A percentile compares a stretch with the other conserved stretches of the same genome.
Evolutionary conservation across 805 yeast genomes (phyloP).

Genomic region (Cyberlindnera mrakii): DNA sequence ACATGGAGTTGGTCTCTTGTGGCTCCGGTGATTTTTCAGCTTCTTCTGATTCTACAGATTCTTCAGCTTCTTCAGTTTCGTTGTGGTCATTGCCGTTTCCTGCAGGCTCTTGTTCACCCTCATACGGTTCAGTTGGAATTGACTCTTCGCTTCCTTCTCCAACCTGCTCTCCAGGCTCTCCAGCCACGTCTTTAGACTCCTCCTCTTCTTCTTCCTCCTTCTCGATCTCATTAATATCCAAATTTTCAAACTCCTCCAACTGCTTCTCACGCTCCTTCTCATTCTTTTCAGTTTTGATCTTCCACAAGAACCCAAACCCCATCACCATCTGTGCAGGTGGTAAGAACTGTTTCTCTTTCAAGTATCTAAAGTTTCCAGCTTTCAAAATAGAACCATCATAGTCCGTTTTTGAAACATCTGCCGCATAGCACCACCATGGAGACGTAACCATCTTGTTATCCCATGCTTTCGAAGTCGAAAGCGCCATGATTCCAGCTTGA

Average conservation of each 20-base stretch:
- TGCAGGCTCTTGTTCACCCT: constrained; percentile 12
- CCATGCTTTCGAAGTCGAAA: constrained; percentile 86
- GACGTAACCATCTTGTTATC: constrained; percentile 74
- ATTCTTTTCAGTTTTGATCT: constrained; percentile 53
- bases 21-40: constrained; percentile 2
- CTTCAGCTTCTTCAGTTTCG: constrained; percentile 9
- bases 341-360: constrained; percentile 48
- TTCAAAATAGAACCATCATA: constrained; percentile 52
- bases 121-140: constrained; percentile 1
- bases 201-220: constrained; percentile 6
- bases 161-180: constrained; percentile 9
- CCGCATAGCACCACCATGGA: constrained; percentile 79
- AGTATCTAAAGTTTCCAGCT: constrained; percentile 54
- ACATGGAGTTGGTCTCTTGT: constrained; percentile 3
- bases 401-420: constrained; percentile 65
- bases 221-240: constrained; percentile 11
- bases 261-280: constrained; percentile 28
- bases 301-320: constrained; percentile 85
- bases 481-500: constrained; percentile 87
- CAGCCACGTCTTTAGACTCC: constrained; percentile 17
- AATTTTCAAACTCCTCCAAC: constrained; percentile 16
- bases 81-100: neutral
- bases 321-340: constrained; percentile 82
- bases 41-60: constrained; percentile 6
- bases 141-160: constrained; percentile 2